These are phyloP conservation scores for Tulasnella sp. DNA, from an alignment of 768 basidiomycete genomes.

Conservation along the genomic window DNA sequence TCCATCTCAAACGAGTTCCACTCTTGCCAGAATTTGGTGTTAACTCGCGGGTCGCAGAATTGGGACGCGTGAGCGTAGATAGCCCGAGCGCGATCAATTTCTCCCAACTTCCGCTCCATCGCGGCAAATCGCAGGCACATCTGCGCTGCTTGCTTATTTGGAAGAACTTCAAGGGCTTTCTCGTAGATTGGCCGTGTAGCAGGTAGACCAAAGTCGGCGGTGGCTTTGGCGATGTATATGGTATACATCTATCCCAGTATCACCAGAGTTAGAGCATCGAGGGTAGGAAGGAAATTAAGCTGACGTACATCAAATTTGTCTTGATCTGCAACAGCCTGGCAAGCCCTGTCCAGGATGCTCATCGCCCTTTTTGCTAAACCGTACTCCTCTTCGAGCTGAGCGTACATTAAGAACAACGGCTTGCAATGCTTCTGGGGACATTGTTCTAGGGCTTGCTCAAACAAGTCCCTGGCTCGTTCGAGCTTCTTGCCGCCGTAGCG, in stretches of 20 bases:
- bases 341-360: constrained; percentile 90
- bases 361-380: constrained; percentile 94
- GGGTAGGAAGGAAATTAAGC: constrained; percentile 5
- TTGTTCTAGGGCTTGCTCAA: constrained; percentile 94
- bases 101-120: constrained; percentile 94
- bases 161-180: constrained; percentile 83
- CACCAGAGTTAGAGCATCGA: background rate
- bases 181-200: constrained; percentile 96
- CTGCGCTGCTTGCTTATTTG: constrained; percentile 88
- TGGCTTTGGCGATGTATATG: constrained; percentile 94
- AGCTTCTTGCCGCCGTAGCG: constrained; percentile 92
- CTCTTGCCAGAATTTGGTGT: constrained; percentile 89
- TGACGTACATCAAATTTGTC: constrained; percentile 85
- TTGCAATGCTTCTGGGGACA: constrained; percentile 94
- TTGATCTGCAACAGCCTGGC: constrained; percentile 70
- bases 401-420: constrained; percentile 90
- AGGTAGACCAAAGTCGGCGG: constrained; percentile 89
- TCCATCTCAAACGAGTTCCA: constrained; percentile 99
- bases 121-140: constrained; percentile 96
- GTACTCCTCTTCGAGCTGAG: constrained; percentile 88
- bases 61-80: constrained; percentile 97
- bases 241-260: constrained; percentile 66
- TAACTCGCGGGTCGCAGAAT: constrained; percentile 92
- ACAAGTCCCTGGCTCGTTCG: constrained; percentile 92
- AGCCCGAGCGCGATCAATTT: constrained; percentile 94